Conservation (phyloP, 192 early-diverging fungal genomes). For the Allomyces javanicus region DNA sequence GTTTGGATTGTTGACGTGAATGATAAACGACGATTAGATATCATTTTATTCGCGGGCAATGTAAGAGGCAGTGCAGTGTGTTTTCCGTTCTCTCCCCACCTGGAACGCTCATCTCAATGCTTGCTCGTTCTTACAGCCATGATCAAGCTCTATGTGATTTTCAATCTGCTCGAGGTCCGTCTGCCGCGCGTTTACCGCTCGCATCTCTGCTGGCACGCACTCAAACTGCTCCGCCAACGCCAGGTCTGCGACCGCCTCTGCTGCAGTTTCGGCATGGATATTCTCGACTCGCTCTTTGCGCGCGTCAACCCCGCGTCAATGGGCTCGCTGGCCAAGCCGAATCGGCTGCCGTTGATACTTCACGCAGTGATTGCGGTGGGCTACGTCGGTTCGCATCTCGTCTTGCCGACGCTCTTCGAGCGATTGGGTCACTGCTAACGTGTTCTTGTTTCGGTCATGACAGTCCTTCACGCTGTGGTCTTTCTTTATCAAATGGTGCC, state of each 20-base stretch:
- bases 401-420: too few relatives aligned
- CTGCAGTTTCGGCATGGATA: slow-evolving; percentile 83
- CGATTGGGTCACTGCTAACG: too few relatives aligned
- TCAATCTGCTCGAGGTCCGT: slow-evolving; percentile 73
- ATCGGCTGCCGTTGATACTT: too few relatives aligned
- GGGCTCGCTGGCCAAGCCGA: too few relatives aligned
- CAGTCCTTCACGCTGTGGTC: slow-evolving; percentile 68
- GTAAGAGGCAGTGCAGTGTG: background rate
- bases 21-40: slow-evolving; percentile 20
- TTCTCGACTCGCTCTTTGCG: slow-evolving; percentile 82
- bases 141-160: slow-evolving; percentile 95
- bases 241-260: slow-evolving; percentile 82
- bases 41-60: slow-evolving; percentile 85
- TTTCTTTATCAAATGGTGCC: slow-evolving; percentile 81
- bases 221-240: slow-evolving; percentile 2
- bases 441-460: background rate
- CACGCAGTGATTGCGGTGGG: too few relatives aligned
- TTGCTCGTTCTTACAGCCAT: slow-evolving; percentile 20
- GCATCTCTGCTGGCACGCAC: too few relatives aligned
- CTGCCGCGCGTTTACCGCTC: background rate
- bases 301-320: slow-evolving; percentile 9
- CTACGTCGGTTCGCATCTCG: too few relatives aligned
- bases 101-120: too few relatives aligned
- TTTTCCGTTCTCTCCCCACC: too few relatives aligned
- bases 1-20: slow-evolving; percentile 21